phyloP scores from a whole-genome alignment of 768 basidiomycete genomes.

The Auriculariales sp. region DNA sequence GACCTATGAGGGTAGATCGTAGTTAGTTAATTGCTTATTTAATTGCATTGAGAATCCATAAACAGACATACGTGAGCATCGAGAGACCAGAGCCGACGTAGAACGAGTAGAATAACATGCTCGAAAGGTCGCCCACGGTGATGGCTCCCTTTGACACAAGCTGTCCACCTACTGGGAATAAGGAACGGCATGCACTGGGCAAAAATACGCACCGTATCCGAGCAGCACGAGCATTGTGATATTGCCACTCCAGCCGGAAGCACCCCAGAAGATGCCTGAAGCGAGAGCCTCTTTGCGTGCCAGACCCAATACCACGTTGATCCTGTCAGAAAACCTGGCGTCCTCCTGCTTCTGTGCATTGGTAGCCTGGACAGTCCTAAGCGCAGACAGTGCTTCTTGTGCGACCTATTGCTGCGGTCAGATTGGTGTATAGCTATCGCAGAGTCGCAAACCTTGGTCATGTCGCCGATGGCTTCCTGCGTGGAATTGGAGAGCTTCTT shows the following conservation, averaged over 20 bases:
- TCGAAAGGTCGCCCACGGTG: slow-evolving; percentile 83
- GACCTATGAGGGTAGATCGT: slow-evolving; percentile 24
- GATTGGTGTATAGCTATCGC: neutral
- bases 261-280: slow-evolving; percentile 84
- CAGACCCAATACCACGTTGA: slow-evolving; percentile 52
- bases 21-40: no score
- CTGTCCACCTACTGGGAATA: slow-evolving; percentile 50
- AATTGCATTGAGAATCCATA: neutral
- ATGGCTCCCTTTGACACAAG: slow-evolving; percentile 81
- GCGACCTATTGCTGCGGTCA: slow-evolving; percentile 38
- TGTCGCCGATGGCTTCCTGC: slow-evolving; percentile 89
- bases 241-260: slow-evolving; percentile 87
- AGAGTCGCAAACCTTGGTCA: slow-evolving; percentile 49
- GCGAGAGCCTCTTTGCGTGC: slow-evolving; percentile 82
- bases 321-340: slow-evolving; percentile 53
- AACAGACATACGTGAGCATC: slow-evolving; percentile 51
- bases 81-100: slow-evolving; percentile 73
- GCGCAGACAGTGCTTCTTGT: slow-evolving; percentile 75
- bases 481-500: slow-evolving; percentile 83
- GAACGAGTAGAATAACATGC: slow-evolving; percentile 78
- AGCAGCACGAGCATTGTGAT: slow-evolving; percentile 76
- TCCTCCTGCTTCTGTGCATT: slow-evolving; percentile 73
- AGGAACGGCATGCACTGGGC: neutral
- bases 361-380: slow-evolving; percentile 83
- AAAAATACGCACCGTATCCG: slow-evolving; percentile 57